These are phyloP conservation scores for Gossypium herbaceum DNA, from an alignment of 345 rosid genomes.

Conservation along the genomic window DNA sequence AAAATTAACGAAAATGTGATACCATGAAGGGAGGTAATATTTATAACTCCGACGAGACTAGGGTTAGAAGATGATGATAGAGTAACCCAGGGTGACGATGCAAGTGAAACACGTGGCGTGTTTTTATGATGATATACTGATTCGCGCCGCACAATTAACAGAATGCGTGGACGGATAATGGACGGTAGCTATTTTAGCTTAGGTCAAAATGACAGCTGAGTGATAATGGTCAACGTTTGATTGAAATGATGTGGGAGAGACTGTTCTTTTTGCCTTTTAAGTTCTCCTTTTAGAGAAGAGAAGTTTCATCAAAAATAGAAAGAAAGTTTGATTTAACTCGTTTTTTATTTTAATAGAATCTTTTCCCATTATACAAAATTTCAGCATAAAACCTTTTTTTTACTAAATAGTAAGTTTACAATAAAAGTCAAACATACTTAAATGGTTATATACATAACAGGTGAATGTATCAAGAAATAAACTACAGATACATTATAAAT, in stretches of 20 bases:
- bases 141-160: slow-evolving; percentile 16
- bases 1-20: background rate
- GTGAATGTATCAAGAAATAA: too few species aligned
- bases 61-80: slow-evolving; percentile 21
- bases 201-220: background rate
- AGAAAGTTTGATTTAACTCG: too few species aligned
- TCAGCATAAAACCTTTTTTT: too few species aligned
- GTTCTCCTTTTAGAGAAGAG: too few species aligned
- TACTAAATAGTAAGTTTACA: too few species aligned
- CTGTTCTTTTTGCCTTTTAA: too few species aligned
- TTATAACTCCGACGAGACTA: slow-evolving; percentile 16
- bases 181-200: background rate
- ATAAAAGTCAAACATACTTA: too few species aligned
- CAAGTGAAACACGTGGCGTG: slow-evolving; percentile 21
- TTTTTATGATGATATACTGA: slow-evolving; percentile 4
- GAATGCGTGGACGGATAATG: background rate
- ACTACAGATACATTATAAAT: too few species aligned
- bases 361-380: too few species aligned
- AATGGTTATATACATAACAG: too few species aligned
- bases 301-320: too few species aligned
- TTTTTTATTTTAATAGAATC: too few species aligned
- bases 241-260: background rate
- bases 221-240: background rate
- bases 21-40: slow-evolving; percentile 1
- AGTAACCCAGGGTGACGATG: slow-evolving; percentile 15